Base-by-base conservation (phyloP, 2,329 filamentous ascomycete genomes). In the Blastomyces gilchristii region DNA sequence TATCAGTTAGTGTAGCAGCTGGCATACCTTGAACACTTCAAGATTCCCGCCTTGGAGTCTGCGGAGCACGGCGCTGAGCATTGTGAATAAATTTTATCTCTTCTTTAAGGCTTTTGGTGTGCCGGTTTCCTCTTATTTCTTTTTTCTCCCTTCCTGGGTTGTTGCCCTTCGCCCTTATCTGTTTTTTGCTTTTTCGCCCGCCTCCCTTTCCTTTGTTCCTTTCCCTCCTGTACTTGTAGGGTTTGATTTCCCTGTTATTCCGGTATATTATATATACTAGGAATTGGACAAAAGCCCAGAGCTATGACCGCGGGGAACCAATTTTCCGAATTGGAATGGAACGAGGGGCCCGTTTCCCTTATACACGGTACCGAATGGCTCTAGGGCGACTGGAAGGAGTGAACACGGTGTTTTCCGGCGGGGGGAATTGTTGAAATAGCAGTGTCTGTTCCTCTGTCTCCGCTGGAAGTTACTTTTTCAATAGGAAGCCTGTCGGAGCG, bases 21-120 rank as follows among this genome's bases (percentile, higher is more conserved):
- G 41, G 67, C 75, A 63, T 79, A 94, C 93, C 81, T 97, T 97
- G 83, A 96, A 92, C 68, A 97, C 86, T 81, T 97, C 93, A 64
- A 97, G 84, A 76, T 96, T 97, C 37, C 92, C 84, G 61, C 92
- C 91, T 61, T 85, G 90, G 86, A 96, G 83, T 68, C 72, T 81
- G 74, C 74, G 72, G 63, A 78, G 71, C 62, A 73, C 71, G 78
- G 71, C 68, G 54, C 63, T 71, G 60, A 76, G 72, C 73, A 78
- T 77, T 14, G 43, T 47, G 18, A 25, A 31, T 16, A 22, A 22
- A 28, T 5, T 54, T 53, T 34, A 9, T 22, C 22, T 22, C 2
- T 11, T 49, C n/a, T 22, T 22, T 22, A 22, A 22, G n/a, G n/a
- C n/a, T 22, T 22, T 22, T 22, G n/a, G n/a, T 22, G n/a, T 22